Evolutionary conservation across 495 filamentous ascomycete species (phyloP).

Genomic region (Aspergillus egyptiacus): DNA sequence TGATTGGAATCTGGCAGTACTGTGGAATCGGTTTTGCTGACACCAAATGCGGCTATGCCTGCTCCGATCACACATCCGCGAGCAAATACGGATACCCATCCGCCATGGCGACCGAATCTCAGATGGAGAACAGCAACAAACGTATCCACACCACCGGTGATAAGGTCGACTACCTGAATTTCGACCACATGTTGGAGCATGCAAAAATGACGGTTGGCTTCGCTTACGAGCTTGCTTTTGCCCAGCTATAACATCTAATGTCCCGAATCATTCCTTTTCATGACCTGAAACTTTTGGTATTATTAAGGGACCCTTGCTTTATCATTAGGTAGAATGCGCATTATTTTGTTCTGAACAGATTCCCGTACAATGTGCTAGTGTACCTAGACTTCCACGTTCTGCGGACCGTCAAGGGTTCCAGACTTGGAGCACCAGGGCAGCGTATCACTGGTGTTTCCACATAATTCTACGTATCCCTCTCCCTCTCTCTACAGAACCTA

Average conservation of each 20-base stretch:
- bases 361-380: too few relatives aligned
- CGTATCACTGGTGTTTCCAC: too few relatives aligned
- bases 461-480: too few relatives aligned
- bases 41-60: slow-evolving; percentile 96
- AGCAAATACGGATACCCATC: slow-evolving; percentile 93
- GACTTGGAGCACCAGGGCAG: neutral
- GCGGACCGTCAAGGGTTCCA: neutral
- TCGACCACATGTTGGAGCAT: slow-evolving; percentile 98
- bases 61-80: slow-evolving; percentile 94
- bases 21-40: slow-evolving; percentile 85
- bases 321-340: neutral
- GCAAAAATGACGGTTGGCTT: slow-evolving; percentile 85
- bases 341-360: too few relatives aligned
- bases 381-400: too few relatives aligned
- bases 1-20: slow-evolving; percentile 48
- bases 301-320: neutral
- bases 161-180: slow-evolving; percentile 78
- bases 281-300: neutral
- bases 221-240: slow-evolving; percentile 74
- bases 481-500: too few relatives aligned
- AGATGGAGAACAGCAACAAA: slow-evolving; percentile 77
- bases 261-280: slow-evolving; percentile 3
- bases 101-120: slow-evolving; percentile 91
- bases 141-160: slow-evolving; percentile 91
- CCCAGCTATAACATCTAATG: slow-evolving; percentile 26